Percentiles rank a stretch among this genome's conserved stretches.
These are phyloP conservation scores for Corymbia maculata DNA, from an alignment of 345 rosid genomes.

Conservation along the genomic window DNA sequence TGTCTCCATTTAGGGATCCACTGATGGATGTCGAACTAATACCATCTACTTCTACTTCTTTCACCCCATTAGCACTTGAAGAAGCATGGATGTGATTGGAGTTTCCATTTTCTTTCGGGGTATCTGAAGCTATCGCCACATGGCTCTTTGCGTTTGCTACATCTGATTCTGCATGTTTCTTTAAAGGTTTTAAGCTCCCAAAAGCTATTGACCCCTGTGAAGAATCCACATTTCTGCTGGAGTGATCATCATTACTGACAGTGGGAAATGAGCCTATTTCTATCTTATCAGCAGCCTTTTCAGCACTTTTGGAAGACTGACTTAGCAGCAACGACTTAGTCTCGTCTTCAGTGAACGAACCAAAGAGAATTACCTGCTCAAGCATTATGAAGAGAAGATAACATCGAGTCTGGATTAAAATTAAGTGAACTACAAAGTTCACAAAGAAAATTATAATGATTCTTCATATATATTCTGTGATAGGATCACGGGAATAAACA, in stretches of 20 bases:
- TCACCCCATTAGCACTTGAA: conserved; percentile 34
- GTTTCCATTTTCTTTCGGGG: conserved; percentile 36
- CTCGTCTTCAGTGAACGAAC: conserved; percentile 91
- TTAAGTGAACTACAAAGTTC: background rate
- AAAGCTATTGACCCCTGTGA: conserved; percentile 14
- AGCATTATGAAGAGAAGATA: background rate
- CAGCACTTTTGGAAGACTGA: conserved; percentile 27
- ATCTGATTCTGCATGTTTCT: conserved; percentile 14
- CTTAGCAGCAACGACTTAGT: conserved; percentile 45
- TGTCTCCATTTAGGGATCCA: conserved; percentile 28
- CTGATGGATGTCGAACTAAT: conserved; percentile 14
- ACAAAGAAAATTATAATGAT: background rate
- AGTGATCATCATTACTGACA: conserved; percentile 16
- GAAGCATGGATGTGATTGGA: conserved; percentile 3
- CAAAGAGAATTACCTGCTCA: conserved; percentile 56
- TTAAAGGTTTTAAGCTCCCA: conserved; percentile 17
- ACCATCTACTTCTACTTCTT: conserved; percentile 15
- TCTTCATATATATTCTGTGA: background rate
- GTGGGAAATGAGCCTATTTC: conserved; percentile 43
- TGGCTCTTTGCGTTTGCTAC: conserved; percentile 6
- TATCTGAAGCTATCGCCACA: conserved; percentile 5
- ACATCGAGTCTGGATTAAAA: background rate
- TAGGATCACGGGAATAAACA: background rate
- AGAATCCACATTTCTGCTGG: conserved; percentile 10
- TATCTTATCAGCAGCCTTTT: conserved; percentile 27